Conservation (phyloP, 805 yeast species). For the Lachancea nothofagi region DNA sequence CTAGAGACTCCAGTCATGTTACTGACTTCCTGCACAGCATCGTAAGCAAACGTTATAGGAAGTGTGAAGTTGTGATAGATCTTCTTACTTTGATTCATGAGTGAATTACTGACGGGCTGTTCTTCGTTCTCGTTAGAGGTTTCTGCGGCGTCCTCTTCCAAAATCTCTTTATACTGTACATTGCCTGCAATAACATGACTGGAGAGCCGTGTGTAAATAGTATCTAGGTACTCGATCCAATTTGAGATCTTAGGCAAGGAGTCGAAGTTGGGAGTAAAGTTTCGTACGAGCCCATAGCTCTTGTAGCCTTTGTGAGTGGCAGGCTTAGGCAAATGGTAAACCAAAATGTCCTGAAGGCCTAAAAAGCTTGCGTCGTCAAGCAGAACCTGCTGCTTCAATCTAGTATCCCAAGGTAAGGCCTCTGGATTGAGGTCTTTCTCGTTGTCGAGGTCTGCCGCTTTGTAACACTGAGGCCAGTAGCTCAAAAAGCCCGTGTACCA, state of each 20-base stretch:
- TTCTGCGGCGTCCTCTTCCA: conserved; percentile 8
- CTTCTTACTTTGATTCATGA: conserved; percentile 12
- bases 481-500: conserved; percentile 22
- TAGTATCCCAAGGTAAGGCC: conserved; percentile 23
- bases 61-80: conserved; percentile 28
- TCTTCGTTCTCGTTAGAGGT: not conserved
- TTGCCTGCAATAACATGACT: conserved; percentile 29
- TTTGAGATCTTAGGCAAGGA: conserved; percentile 26
- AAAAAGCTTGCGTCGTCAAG: conserved; percentile 26
- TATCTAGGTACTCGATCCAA: conserved; percentile 31
- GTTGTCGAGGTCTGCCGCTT: conserved; percentile 21
- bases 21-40: conserved; percentile 34
- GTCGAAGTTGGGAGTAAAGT: conserved; percentile 23
- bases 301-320: conserved; percentile 15
- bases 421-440: not conserved
- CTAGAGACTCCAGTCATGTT: conserved; percentile 29
- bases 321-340: conserved; percentile 27
- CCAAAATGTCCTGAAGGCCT: conserved; percentile 27
- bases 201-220: conserved; percentile 24
- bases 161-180: conserved; percentile 24
- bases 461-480: conserved; percentile 22
- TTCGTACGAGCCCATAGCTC: conserved; percentile 26
- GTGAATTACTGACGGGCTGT: not conserved
- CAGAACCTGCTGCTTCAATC: conserved; percentile 24
- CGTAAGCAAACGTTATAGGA: conserved; percentile 32